Conservation (phyloP, 345 rosid species). For the Iberis pinnata region DNA sequence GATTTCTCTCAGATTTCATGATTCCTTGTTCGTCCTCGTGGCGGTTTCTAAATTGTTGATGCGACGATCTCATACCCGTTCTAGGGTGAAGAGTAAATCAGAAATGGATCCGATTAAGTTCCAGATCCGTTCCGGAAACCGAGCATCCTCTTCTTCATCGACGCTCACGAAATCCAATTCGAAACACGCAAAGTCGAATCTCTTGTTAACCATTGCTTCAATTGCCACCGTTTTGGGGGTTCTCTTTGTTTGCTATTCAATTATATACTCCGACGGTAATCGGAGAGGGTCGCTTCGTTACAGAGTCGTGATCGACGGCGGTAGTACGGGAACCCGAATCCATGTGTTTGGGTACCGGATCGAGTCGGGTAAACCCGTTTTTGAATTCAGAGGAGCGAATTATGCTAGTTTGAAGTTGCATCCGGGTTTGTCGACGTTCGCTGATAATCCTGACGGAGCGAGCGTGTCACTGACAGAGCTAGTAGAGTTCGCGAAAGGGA, state of each 20-base stretch:
- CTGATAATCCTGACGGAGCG: constrained; percentile 46
- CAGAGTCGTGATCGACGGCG: constrained; percentile 66
- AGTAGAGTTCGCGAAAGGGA: constrained; percentile 52
- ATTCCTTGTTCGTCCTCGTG: constrained; percentile 11
- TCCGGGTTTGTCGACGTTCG: constrained; percentile 77
- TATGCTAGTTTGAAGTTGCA: constrained; percentile 54
- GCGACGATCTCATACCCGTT: constrained; percentile 69
- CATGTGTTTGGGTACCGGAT: constrained; percentile 49
- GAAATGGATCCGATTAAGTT: constrained; percentile 52
- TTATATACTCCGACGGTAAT: constrained; percentile 19
- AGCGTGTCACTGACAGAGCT: constrained; percentile 53
- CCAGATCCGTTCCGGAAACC: constrained; percentile 40
- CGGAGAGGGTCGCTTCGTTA: constrained; percentile 23
- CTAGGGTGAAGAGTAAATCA: constrained; percentile 32
- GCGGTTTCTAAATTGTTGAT: constrained; percentile 42
- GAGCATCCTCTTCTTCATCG: constrained; percentile 32
- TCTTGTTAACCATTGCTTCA: constrained; percentile 25
- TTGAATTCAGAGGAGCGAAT: constrained; percentile 39
- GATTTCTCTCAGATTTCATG: constrained; percentile 23
- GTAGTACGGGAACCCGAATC: constrained; percentile 77
- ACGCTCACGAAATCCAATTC: constrained; percentile 30
- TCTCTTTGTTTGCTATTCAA: constrained; percentile 20
- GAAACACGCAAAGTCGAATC: constrained; percentile 28
- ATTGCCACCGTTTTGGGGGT: constrained; percentile 24
- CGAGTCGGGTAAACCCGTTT: constrained; percentile 32